A percentile compares a stretch with the other conserved stretches of the same genome.
These are phyloP conservation scores for Pseudogymnoascus sp. DNA, from an alignment of 2,329 filamentous ascomycete species.

Conservation along the genomic window DNA sequence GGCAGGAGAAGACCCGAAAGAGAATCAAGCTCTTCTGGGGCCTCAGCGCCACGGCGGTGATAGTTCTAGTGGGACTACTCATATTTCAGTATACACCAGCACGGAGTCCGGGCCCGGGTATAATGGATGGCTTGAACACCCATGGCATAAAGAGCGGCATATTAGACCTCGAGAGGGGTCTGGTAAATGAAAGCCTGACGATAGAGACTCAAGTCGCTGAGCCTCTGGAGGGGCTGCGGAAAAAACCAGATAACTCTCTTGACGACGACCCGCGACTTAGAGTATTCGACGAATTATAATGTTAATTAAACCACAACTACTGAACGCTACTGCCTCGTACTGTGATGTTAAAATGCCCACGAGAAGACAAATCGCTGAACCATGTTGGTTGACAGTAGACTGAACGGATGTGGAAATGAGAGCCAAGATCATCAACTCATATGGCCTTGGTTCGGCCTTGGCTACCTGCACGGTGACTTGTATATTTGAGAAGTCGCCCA, in stretches of 20 bases:
- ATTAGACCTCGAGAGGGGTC: constrained; percentile 16
- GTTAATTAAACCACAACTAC: background rate
- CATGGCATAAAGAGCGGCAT: constrained; percentile 15
- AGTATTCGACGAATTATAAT: constrained; percentile 29
- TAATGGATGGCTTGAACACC: constrained; percentile 17
- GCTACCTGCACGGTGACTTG: constrained; percentile 4
- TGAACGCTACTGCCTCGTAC: background rate
- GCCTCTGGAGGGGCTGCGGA: constrained; percentile 45
- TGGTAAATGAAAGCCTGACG: constrained; percentile 3
- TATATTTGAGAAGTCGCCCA: background rate
- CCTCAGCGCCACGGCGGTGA: constrained; percentile 41
- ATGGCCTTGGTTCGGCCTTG: background rate
- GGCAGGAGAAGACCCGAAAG: constrained; percentile 59
- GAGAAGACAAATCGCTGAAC: background rate
- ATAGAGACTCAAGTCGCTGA: constrained; percentile 51
- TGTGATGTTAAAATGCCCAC: background rate
- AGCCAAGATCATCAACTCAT: background rate
- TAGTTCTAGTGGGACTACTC: constrained; percentile 41
- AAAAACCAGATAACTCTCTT: background rate
- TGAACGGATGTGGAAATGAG: background rate
- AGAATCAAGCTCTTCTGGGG: constrained; percentile 59
- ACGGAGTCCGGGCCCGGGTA: constrained; percentile 11
- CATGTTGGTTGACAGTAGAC: background rate
- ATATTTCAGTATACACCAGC: constrained; percentile 27
- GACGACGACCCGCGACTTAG: constrained; percentile 26